A percentile compares a stretch with the other conserved stretches of the same genome.
Conservation (phyloP, 257 asterid species). For the Solanum ossicruentum region DNA sequence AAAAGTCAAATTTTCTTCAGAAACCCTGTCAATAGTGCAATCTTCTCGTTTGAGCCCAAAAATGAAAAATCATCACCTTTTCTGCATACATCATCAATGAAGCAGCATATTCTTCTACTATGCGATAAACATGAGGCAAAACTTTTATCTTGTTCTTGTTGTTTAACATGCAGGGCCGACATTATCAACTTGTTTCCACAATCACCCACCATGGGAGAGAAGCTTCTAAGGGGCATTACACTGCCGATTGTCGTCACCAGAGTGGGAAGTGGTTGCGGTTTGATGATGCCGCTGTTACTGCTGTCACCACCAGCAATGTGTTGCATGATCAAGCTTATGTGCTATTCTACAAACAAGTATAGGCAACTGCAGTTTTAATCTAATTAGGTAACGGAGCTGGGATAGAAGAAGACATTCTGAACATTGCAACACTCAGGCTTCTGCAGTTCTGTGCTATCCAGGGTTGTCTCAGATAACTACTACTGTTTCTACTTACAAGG, state of each 20-base stretch:
- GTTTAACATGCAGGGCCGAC: constrained; percentile 52
- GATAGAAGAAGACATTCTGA: not conserved
- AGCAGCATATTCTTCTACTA: not conserved
- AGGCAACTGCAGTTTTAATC: not conserved
- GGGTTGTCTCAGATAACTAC: not conserved
- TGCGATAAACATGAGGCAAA: not conserved
- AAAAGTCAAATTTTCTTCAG: not conserved
- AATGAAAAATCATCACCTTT: not conserved
- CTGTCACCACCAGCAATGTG: constrained; percentile 42
- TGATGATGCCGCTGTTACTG: constrained; percentile 62
- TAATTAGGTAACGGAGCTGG: not conserved
- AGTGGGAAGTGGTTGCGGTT: constrained; percentile 76
- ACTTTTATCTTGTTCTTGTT: not conserved
- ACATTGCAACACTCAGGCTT: not conserved
- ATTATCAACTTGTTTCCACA: constrained; percentile 66
- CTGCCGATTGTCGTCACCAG: constrained; percentile 52
- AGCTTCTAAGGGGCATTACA: constrained; percentile 89
- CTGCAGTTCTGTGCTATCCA: not conserved
- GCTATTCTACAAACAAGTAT: constrained; percentile 67
- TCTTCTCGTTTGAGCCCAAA: not conserved
- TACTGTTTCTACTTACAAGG: not conserved
- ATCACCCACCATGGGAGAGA: constrained; percentile 89
- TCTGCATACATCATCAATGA: not conserved
- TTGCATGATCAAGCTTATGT: constrained; percentile 77
- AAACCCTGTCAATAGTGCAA: not conserved